These are phyloP conservation scores for Chalciporus sphaerocephalus DNA, from an alignment of 768 basidiomycete genomes.

Conservation along the genomic window DNA sequence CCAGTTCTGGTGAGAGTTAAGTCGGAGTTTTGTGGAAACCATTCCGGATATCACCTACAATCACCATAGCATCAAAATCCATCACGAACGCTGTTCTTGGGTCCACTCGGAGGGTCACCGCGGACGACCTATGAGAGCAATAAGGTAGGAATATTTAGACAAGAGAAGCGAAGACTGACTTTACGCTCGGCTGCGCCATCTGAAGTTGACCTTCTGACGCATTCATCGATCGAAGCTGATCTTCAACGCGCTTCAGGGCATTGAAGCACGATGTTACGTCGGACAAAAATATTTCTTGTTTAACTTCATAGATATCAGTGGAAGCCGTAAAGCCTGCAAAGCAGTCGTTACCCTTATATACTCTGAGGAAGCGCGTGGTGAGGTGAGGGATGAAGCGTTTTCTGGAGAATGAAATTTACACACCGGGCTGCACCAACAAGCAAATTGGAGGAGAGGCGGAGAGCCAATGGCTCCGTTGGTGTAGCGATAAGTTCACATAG, in stretches of 20 bases:
- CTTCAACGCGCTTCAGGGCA: constrained; percentile 72
- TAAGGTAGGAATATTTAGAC: not conserved
- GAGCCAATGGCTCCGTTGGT: constrained; percentile 81
- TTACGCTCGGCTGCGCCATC: constrained; percentile 62
- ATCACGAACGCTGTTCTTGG: constrained; percentile 45
- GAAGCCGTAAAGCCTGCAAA: not conserved
- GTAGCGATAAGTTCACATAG: constrained; percentile 77
- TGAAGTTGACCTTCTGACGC: constrained; percentile 54
- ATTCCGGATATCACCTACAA: constrained; percentile 37
- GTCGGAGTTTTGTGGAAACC: not conserved
- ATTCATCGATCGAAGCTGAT: constrained; percentile 51
- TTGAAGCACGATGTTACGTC: constrained; percentile 79
- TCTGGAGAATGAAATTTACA: constrained; percentile 15
- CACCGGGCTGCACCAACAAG: constrained; percentile 89
- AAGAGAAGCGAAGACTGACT: constrained; percentile 39
- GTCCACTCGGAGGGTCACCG: constrained; percentile 52
- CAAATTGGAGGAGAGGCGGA: constrained; percentile 82
- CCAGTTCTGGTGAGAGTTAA: constrained; percentile 46
- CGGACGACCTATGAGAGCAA: constrained; percentile 38
- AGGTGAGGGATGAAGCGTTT: not conserved
- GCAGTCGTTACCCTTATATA: constrained; percentile 43
- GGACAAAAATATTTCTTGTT: constrained; percentile 76
- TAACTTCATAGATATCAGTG: constrained; percentile 45
- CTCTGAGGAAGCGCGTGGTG: constrained; percentile 26
- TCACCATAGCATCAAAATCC: constrained; percentile 64